Base-by-base conservation (phyloP, 1,139 yeast genomes). In the Suhomyces ambrosiae region DNA sequence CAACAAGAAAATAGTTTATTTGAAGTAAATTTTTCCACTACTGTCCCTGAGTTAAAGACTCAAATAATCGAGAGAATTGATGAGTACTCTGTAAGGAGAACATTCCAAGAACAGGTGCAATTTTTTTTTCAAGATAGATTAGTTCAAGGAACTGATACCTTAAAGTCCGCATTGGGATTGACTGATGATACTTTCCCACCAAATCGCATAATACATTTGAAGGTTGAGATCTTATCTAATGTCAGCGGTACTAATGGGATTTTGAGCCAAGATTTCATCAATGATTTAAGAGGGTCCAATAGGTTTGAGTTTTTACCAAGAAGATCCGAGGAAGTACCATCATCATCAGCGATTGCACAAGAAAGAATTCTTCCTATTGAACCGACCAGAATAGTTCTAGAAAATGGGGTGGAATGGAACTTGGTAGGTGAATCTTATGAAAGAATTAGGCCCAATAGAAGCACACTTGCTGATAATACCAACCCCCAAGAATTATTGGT, bases 51-150 rank as follows among this genome's bases (percentile, higher is more conserved):
- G 8, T 52, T 64, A 15, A 61, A 56, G 18, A 46, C 47, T 21
- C 44, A 41, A 32, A 40, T 64, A 4, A 54, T 61, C 11, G 54
- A 52, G 3, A 46, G 61, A 31, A 47, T 58, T 10, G 66, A 63
- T 34, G 42, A 45, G 5, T 31, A 17, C 13, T 49, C 58, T 15
- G 67, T 61, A 0, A 46, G 55, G 21, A 47, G 68, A 38, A 63
- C 68, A 2, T 61, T 60, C 33, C 52, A 52, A 32, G 67, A 63
- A 24, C 67, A 63, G 38, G 40, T 63, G 13, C 49, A 45, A 32
- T 39, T 63, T 23, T 40, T 35, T 8, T 52, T 48, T 37, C 40
- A 49, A 7, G 43, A 41, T 8, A 37, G 36, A 4, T 33, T 54
- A 6, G 24, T 30, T n/a, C 31, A 25, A 7, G 27, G 27, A 10